Base-by-base conservation (phyloP, 495 filamentous ascomycete genomes). In the Aspergillus ostianus region DNA sequence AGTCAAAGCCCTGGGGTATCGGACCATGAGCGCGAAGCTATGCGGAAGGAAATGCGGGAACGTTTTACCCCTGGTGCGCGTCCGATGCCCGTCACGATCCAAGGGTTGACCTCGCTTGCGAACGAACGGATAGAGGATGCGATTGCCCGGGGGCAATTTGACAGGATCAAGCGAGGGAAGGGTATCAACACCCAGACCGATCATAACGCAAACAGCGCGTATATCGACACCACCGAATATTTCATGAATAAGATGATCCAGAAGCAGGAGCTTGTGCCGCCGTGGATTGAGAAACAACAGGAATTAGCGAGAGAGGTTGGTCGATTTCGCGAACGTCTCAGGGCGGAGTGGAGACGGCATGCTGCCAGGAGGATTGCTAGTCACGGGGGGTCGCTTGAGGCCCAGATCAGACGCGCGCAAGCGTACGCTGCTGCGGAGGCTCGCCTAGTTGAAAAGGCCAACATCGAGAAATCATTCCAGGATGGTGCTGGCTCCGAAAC, bases 181-280 rank as follows among this genome's bases (percentile, higher is more conserved):
- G 87, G 85, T 15, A 70, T 77, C 36, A 77, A 80, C 61, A 80
- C 90, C 1, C 84, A 93, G 71, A 77, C 87, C 19, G 93, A 97
- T 68, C 77, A 91, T 53, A 87, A 91, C 66, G 90, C 90, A 2
- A 88, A 87, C 61, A 94, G 87, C 67, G 92, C 95, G 0, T 98
- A 94, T 69, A 82, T 98, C 36, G 92, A 98, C 70, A 98, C 94
- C 1, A 98, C 95, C 0, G 93, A 97, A 73, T 97, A 97, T 70
- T 90, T 98, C 64, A 88, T 98, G 87, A 98, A 98, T 71, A 96
- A 95, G 75, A 97, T 98, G 69, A 97, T 98, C 61, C 88, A 97
- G 75, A 89, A 90, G 56, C 94, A 98, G 70, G 94, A 81, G 51
- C 81, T 83, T 56, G 78, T 78, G 29, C 80, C 70, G 49, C 81